Evolutionary conservation across 2,329 filamentous ascomycete species (phyloP).

Genomic region (Penicillium sp.): DNA sequence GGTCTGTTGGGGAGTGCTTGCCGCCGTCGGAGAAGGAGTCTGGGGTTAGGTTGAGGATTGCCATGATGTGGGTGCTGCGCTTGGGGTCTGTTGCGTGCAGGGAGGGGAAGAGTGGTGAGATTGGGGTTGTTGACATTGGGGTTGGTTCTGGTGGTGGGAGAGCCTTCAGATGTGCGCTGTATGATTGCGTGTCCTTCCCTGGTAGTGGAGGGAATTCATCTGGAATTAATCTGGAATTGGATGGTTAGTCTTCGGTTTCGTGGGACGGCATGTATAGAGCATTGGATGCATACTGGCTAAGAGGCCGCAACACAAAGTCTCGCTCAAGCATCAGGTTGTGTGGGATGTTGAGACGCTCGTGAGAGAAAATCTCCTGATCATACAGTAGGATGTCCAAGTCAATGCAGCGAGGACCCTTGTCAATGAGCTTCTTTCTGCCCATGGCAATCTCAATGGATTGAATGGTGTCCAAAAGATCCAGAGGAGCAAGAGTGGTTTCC

Average conservation of each 20-base stretch:
- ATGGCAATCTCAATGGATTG: constrained; percentile 80
- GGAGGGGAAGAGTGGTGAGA: constrained; percentile 46
- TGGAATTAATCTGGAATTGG: constrained; percentile 41
- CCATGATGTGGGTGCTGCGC: constrained; percentile 78
- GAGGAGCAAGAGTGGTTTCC: constrained; percentile 72
- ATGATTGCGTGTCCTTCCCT: constrained; percentile 29
- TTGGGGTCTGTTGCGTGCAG: constrained; percentile 57
- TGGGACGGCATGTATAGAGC: background rate
- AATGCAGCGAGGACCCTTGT: constrained; percentile 93
- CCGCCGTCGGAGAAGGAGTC: constrained; percentile 97
- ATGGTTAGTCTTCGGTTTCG: background rate
- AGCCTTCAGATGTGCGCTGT: constrained; percentile 35
- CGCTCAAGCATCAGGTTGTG: constrained; percentile 83
- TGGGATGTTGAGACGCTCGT: constrained; percentile 76
- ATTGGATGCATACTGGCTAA: constrained; percentile 53
- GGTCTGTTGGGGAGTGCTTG: constrained; percentile 53
- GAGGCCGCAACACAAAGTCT: constrained; percentile 87
- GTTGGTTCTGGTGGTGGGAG: constrained; percentile 37
- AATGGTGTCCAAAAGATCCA: constrained; percentile 73
- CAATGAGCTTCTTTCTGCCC: constrained; percentile 78
- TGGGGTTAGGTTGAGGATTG: constrained; percentile 89
- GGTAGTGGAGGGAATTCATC: constrained; percentile 36
- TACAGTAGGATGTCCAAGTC: constrained; percentile 92
- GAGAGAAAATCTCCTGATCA: constrained; percentile 62
- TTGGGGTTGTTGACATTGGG: constrained; percentile 41